phyloP scores from a whole-genome alignment of 2,329 filamentous ascomycete genomes.

The Ophiostoma australiae region DNA sequence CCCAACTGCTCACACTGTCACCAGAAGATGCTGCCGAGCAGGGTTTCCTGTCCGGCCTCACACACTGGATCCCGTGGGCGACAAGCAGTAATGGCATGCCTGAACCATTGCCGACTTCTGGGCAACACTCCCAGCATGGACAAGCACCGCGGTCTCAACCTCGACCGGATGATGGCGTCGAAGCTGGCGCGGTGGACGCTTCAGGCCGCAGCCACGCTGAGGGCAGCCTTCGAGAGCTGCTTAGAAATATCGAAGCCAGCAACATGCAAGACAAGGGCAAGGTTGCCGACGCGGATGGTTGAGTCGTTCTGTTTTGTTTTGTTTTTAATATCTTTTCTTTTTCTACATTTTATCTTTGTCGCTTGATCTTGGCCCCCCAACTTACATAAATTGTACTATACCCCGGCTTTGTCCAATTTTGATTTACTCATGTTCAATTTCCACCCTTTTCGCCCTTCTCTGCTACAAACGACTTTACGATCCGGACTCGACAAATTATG shows the following conservation, averaged over 20 bases:
- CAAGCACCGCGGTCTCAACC: background rate
- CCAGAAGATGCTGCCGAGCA: background rate
- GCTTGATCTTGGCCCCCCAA: background rate
- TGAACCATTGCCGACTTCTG: background rate
- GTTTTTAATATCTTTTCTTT: background rate
- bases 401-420: background rate
- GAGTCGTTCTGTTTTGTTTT: too few species aligned
- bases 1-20: background rate
- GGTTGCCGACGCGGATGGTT: slow-evolving; percentile 19
- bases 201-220: slow-evolving; percentile 45
- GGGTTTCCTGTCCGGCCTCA: slow-evolving; percentile 19
- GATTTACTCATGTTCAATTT: background rate
- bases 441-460: background rate
- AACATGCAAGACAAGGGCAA: slow-evolving; percentile 30
- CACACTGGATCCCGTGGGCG: slow-evolving; percentile 46
- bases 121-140: background rate
- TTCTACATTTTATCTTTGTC: background rate
- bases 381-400: slow-evolving; percentile 1
- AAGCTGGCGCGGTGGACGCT: background rate
- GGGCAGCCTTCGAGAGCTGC: slow-evolving; percentile 50
- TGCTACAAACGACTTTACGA: background rate
- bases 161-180: background rate
- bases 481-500: background rate
- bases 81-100: background rate
- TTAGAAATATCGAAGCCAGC: slow-evolving; percentile 38